Evolutionary conservation across 352 stramenopile genomes (phyloP), one percentile per base, ranked within the genome.

Genomic region (Pythium sp.): DNA sequence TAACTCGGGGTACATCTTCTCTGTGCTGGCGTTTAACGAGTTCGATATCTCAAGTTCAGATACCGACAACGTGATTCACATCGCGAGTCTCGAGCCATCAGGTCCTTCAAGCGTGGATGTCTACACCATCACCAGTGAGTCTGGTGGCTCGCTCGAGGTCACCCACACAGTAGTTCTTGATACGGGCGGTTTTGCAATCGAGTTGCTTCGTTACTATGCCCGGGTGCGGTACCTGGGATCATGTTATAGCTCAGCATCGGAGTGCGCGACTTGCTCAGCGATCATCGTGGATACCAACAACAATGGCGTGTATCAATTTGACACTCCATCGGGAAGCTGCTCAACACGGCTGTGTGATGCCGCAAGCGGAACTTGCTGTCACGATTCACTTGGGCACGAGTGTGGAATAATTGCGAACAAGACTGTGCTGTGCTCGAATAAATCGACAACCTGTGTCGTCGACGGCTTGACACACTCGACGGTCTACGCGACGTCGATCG

Each of bases 11-110:
- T 90, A 90, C 30, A 47, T 68, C 0, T 82, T 90, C 54, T 59
- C 62, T 0, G 43, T 87, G 14, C 59, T 81, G 41, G 76, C 72
- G 6, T 62, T 77, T 11, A 90, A 88, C 55, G 61, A 87, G 64
- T 88, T 81, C 64, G 75, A 74, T 9, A 61, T 81, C 24, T 61
- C 49, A 3, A 70, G 68, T 32, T 12, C 53, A 1, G 26, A 64
- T 5, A 34, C 69, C 5, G 64, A 72, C 2, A 79, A 74, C 38
- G 22, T 71, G 3, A 51, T 80, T 3, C 46, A 12, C 3, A 51
- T 69, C 1, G 68, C 62, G 20, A 83, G 73, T 15, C 26, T 58
- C 24, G 18, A n/a, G 12, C 41, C 64, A 0, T 64, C 68, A 5
- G 7, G 70, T 51, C 77, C 82, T 15, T 74, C 62, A 5, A 20